A percentile compares a stretch with the other conserved stretches of the same genome.
Conservation (phyloP, 2,329 filamentous ascomycete species). For the Cladophialophora carrionii region DNA sequence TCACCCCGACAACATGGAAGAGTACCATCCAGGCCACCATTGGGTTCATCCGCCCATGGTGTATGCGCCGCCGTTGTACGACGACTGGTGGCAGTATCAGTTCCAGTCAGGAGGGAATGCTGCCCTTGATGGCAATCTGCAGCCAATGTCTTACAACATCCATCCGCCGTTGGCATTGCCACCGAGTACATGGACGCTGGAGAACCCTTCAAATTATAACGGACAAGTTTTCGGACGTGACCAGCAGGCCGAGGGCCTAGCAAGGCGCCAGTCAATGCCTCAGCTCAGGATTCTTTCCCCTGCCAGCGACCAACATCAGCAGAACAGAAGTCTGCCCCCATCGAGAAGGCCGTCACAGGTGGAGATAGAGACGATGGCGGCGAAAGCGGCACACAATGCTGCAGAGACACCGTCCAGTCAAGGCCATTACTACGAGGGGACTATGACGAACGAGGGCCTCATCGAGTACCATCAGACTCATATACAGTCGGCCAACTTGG, state of each 20-base stretch:
- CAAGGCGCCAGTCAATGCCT: not conserved
- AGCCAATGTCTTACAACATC: constrained; percentile 14
- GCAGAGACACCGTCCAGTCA: not conserved
- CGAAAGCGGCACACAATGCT: not conserved
- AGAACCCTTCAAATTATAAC: not conserved
- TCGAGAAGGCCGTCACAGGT: not conserved
- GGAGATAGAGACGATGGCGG: not conserved
- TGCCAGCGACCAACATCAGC: not conserved
- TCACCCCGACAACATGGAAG: constrained; percentile 5
- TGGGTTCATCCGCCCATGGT: constrained; percentile 27
- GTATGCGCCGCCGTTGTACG: constrained; percentile 27
- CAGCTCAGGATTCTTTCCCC: not conserved
- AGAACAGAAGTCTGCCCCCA: not conserved
- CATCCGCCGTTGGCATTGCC: not conserved
- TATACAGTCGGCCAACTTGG: not conserved
- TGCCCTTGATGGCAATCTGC: constrained; percentile 8
- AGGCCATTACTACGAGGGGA: not conserved
- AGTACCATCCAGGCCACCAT: constrained; percentile 14
- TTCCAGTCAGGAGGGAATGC: constrained; percentile 8
- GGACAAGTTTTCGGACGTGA: not conserved
- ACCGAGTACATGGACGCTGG: not conserved
- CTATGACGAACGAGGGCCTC: not conserved
- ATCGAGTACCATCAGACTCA: not conserved
- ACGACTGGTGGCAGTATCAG: constrained; percentile 24
- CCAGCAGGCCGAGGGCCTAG: not conserved